These are phyloP conservation scores for Trametes villosa DNA, from an alignment of 768 basidiomycete genomes.

Conservation along the genomic window DNA sequence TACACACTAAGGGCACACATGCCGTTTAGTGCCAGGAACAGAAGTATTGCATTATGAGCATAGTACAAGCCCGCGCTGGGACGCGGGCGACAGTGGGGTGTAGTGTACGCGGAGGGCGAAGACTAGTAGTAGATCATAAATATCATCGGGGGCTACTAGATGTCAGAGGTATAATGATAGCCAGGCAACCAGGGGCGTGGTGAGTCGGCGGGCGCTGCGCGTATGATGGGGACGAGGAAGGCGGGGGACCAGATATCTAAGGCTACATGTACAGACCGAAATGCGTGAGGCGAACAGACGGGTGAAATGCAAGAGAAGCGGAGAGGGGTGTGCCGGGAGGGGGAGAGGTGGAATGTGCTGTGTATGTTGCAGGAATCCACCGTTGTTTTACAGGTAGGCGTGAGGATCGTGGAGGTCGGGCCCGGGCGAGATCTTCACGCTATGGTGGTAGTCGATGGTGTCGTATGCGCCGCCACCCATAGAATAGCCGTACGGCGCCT, in stretches of 20 bases:
- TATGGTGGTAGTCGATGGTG: slow-evolving; percentile 40
- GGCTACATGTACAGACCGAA: slow-evolving; percentile 20
- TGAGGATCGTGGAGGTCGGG: slow-evolving; percentile 15
- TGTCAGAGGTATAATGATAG: slow-evolving; percentile 17
- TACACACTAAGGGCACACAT: too few species aligned
- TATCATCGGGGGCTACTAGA: slow-evolving; percentile 9
- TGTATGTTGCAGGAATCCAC: not conserved
- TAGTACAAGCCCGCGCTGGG: slow-evolving; percentile 8
- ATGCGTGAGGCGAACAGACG: not conserved
- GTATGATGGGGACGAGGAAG: not conserved
- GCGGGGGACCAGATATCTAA: slow-evolving; percentile 1
- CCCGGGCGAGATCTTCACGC: slow-evolving; percentile 9
- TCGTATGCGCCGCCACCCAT: slow-evolving; percentile 24
- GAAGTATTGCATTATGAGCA: not conserved
- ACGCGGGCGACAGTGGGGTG: slow-evolving; percentile 3
- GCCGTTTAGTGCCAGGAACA: not conserved
- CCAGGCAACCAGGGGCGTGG: slow-evolving; percentile 8
- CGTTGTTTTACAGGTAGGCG: slow-evolving; percentile 6
- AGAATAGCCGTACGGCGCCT: not conserved
- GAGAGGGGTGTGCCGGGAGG: not conserved
- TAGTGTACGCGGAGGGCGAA: not conserved
- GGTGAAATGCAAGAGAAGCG: not conserved
- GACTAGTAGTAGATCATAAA: slow-evolving; percentile 15
- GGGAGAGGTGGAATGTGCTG: not conserved
- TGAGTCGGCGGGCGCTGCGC: not conserved